These are phyloP conservation scores for Saccharomycopsis oosterbeekiorum DNA, from an alignment of 805 yeast genomes.

Conservation along the genomic window DNA sequence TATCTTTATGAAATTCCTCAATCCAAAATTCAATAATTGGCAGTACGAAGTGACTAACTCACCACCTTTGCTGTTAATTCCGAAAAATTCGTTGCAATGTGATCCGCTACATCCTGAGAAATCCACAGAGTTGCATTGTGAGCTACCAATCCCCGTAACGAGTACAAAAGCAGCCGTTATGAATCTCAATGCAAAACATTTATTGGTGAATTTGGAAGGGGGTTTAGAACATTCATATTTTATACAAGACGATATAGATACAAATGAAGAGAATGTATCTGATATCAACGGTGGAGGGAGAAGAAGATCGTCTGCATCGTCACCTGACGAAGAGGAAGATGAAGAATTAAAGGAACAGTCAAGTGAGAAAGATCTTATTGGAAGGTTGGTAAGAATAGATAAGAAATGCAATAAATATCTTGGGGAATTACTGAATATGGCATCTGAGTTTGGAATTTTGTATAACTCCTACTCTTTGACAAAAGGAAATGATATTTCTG, in stretches of 20 bases:
- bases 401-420: constrained; percentile 8
- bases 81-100: constrained; percentile 17
- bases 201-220: neutral
- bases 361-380: constrained; percentile 8
- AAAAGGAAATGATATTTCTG: constrained; percentile 5
- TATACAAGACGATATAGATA: neutral
- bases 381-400: constrained; percentile 15
- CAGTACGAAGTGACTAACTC: constrained; percentile 49
- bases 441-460: constrained; percentile 14
- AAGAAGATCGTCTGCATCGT: neutral
- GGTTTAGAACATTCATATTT: neutral
- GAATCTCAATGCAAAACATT: neutral
- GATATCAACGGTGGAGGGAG: neutral
- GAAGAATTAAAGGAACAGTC: constrained; percentile 8
- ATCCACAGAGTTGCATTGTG: constrained; percentile 7
- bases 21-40: constrained; percentile 73
- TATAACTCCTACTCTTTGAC: constrained; percentile 15
- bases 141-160: constrained; percentile 15
- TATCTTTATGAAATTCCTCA: constrained; percentile 68
- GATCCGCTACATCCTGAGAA: constrained; percentile 18
- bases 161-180: neutral
- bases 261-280: neutral
- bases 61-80: constrained; percentile 34
- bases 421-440: constrained; percentile 11
- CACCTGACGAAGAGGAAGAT: constrained; percentile 2